Evolutionary conservation across 2,329 filamentous ascomycete species (phyloP), one percentile per base, ranked within the genome.

Genomic region (Penicillium sp.): DNA sequence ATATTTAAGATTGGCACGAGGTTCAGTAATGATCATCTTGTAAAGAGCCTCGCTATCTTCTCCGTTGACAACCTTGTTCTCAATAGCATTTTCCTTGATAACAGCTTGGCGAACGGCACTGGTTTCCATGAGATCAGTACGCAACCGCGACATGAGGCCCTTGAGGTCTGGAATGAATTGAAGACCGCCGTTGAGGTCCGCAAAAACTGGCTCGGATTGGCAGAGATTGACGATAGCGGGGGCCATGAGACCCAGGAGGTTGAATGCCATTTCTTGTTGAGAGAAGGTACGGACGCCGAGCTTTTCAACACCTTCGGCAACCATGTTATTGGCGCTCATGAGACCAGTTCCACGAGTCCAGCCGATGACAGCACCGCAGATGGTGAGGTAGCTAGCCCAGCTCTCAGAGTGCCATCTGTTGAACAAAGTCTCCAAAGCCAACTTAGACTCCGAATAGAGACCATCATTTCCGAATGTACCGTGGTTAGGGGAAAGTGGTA

Each of bases 261-360:
- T 99, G 82, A 99, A 99, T 16, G 94, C 94, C 94, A 99, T 99
- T 76, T 99, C 94, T 73, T 96, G 91, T 77, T 97, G 94, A 9
- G 93, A 97, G 81, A 99, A 99, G 3, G 94, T 99, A 66, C 94
- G 91, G 24, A 97, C 94, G 67, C 94, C 94, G 64, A 95, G 94
- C 66, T 90, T 90, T 80, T 99, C 94, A 56, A 99, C 91, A 59
- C 93, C 94, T 73, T 97, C 93, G 35, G 94, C 94, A 63, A 97
- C 92, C 66, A 97, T 86, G 75, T 99, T 97, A 82, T 97, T 97
- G 68, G 89, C 92, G 64, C 89, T 90, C 93, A 99, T 99, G 66
- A 99, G 85, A 71, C 94, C 94, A 61, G 94, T 99, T 63, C 93
- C 94, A 78, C 94, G 93, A 65, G 94, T 99, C 94, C 94, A 99